Percentiles rank a stretch among this genome's conserved stretches.
phyloP scores from a whole-genome alignment of 2,329 filamentous ascomycete species.

The Microcyclosporella mali region DNA sequence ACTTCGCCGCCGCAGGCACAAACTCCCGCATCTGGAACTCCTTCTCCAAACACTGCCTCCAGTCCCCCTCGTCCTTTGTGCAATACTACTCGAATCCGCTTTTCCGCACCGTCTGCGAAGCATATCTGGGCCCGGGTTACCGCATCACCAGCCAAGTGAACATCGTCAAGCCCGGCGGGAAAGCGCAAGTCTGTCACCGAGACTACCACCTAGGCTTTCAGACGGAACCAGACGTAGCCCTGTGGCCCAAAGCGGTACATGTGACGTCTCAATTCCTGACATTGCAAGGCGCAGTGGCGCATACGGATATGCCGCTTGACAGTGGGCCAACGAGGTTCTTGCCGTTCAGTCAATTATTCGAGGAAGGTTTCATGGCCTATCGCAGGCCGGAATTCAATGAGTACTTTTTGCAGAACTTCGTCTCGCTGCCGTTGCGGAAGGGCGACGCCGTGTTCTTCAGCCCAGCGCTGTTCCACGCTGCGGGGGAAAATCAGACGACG shows the following conservation, averaged over 20 bases:
- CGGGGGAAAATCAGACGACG: conserved; percentile 49
- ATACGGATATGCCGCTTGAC: conserved; percentile 53
- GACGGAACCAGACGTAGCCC: conserved; percentile 40
- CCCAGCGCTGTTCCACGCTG: conserved; percentile 57
- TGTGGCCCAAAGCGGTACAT: conserved; percentile 50
- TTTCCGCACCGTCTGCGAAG: conserved; percentile 46
- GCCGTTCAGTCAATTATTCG: conserved; percentile 55
- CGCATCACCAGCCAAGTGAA: conserved; percentile 58
- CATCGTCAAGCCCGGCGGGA: conserved; percentile 54
- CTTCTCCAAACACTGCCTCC: conserved; percentile 54
- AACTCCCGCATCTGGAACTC: conserved; percentile 63
- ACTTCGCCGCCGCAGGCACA: conserved; percentile 51
- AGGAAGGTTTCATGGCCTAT: conserved; percentile 55
- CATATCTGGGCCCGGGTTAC: conserved; percentile 57
- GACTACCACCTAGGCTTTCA: conserved; percentile 63
- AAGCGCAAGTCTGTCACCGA: conserved; percentile 53
- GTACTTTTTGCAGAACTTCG: conserved; percentile 49
- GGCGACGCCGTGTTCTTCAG: conserved; percentile 61
- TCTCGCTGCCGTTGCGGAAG: conserved; percentile 47
- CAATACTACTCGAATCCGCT: conserved; percentile 57
- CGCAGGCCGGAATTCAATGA: conserved; percentile 47
- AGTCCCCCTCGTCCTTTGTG: conserved; percentile 49
- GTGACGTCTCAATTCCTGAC: conserved; percentile 53
- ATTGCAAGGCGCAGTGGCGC: conserved; percentile 58
- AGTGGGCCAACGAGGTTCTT: conserved; percentile 56